A percentile compares a stretch with the other conserved stretches of the same genome.
These are phyloP conservation scores for Cryptococcus sp. DNA, from an alignment of 1,284 basidiomycete species.

Conservation along the genomic window DNA sequence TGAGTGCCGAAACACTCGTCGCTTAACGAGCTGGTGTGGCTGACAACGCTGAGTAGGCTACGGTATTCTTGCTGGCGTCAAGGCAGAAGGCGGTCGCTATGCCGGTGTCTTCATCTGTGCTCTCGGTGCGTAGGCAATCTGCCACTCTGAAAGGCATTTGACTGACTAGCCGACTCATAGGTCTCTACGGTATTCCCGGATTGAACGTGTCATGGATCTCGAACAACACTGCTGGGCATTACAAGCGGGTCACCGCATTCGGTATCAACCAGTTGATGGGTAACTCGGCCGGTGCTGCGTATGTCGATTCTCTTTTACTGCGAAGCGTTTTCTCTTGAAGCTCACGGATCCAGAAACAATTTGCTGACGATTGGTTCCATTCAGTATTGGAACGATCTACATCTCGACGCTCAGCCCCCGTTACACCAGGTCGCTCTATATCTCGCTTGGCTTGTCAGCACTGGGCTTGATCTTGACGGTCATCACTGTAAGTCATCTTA, in stretches of 20 bases:
- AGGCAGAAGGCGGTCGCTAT: constrained; percentile 18
- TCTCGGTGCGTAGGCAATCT: constrained; percentile 5
- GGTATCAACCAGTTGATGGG: constrained; percentile 41
- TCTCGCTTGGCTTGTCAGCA: constrained; percentile 19
- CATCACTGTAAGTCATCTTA: constrained; percentile 7
- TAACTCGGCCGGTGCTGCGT: constrained; percentile 29
- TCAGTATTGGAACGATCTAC: constrained; percentile 23
- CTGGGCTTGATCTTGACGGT: constrained; percentile 16
- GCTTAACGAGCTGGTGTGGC: neutral
- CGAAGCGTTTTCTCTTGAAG: neutral
- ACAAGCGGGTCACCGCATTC: constrained; percentile 29
- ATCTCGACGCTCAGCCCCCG: constrained; percentile 10
- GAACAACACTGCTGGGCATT: constrained; percentile 30
- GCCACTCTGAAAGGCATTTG: too few species aligned
- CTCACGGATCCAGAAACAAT: neutral
- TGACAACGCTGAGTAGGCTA: constrained; percentile 19
- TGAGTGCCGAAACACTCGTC: neutral
- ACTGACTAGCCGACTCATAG: neutral
- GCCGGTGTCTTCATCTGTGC: constrained; percentile 30
- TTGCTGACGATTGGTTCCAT: neutral
- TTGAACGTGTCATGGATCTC: constrained; percentile 34
- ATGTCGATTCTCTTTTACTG: neutral
- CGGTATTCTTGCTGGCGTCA: constrained; percentile 24
- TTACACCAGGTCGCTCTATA: constrained; percentile 20
- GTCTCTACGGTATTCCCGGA: constrained; percentile 34